phyloP scores from a whole-genome alignment of 352 stramenopile species.

The Pythium sp. region DNA sequence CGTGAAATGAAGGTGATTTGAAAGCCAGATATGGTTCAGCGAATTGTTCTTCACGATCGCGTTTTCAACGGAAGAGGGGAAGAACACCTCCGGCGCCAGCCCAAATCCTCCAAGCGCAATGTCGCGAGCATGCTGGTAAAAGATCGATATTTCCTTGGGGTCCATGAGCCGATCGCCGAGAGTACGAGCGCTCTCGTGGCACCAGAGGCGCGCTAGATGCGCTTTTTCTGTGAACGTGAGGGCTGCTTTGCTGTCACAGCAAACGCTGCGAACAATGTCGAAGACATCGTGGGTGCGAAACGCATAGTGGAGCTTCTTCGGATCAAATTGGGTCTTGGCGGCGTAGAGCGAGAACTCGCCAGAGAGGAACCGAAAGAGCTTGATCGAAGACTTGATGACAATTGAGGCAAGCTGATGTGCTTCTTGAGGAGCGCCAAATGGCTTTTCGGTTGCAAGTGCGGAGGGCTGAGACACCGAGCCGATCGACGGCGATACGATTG shows the following conservation, averaged over 20 bases:
- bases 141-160: slow-evolving; percentile 24
- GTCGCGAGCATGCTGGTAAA: slow-evolving; percentile 48
- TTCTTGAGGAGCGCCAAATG: slow-evolving; percentile 27
- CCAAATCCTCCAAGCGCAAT: slow-evolving; percentile 43
- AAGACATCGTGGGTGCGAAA: slow-evolving; percentile 42
- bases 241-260: slow-evolving; percentile 29
- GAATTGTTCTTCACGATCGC: slow-evolving; percentile 18
- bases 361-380: slow-evolving; percentile 43
- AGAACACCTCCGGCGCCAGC: slow-evolving; percentile 39
- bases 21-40: slow-evolving; percentile 35
- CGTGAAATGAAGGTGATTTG: slow-evolving; percentile 47
- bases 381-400: slow-evolving; percentile 56
- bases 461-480: neutral
- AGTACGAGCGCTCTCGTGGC: slow-evolving; percentile 57
- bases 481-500: slow-evolving; percentile 13
- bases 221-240: slow-evolving; percentile 45
- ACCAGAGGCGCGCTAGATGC: slow-evolving; percentile 58
- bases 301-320: slow-evolving; percentile 54
- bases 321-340: slow-evolving; percentile 20
- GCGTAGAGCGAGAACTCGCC: slow-evolving; percentile 12
- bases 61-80: slow-evolving; percentile 19
- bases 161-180: slow-evolving; percentile 54
- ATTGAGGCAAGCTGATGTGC: slow-evolving; percentile 30
- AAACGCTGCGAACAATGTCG: slow-evolving; percentile 42
- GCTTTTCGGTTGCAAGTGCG: neutral